Base-by-base conservation (phyloP, 768 basidiomycete genomes). In the Pleurotus tuoliensis region DNA sequence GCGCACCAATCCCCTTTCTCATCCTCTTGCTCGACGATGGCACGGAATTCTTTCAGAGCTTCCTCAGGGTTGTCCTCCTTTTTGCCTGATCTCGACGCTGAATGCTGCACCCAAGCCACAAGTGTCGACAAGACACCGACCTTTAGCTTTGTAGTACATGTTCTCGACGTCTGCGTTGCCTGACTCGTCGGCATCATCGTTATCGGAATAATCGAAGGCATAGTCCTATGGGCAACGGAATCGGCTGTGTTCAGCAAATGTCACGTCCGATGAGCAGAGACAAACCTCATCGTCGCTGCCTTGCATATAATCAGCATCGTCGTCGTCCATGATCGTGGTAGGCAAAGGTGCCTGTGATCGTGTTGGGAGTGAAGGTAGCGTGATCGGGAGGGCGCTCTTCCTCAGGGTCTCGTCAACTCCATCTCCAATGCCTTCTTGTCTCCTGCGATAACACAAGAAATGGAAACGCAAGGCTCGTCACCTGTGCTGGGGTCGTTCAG, bases 71-170 rank as follows among this genome's bases (percentile, higher is more conserved):
- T 87, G 65, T 98, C 97, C 64, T 96, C 94, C 69, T 96, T 97
- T 73, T 92, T 87, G 25, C 88, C 94, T 95, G 62, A 27, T 30
- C 18, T 11, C 46, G 7, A 13, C n/a, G n/a, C 52, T 56, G n/a
- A 58, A 9, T 56, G 57, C 55, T 58, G 49, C 59, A 52, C 46
- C 18, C 41, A 54, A 44, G 41, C 8, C 18, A 25, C 5, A 25
- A 38, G 45, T 52, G 34, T 43, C 3, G 11, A 34, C 30, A 41
- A 58, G 22, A 55, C 39, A 71, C 87, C 51, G 62, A 98, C 96
- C 87, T 72, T 99, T 99, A 9, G 97, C 97, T 48, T 87, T 90
- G 70, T 98, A 98, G 74, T 99, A 99, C 83, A 94, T 85, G 67
- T 99, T 99, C 76, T 99, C 97, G 45, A 97, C 85, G 72, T 97